Evolutionary conservation across 306 rosid genomes (phyloP).

Genomic region (Acmispon strigosus): DNA sequence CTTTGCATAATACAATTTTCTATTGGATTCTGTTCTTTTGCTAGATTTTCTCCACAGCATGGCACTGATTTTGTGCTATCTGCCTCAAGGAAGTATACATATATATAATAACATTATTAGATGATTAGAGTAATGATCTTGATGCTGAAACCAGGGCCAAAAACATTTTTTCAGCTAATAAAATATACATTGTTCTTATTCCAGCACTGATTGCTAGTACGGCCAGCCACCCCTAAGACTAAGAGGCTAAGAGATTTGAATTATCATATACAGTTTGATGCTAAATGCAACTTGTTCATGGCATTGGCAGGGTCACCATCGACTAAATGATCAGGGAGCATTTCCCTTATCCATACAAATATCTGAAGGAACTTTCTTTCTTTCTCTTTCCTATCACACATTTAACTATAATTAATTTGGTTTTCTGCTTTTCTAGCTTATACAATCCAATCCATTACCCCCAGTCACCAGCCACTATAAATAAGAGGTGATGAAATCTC

Average conservation of each 20-base stretch:
- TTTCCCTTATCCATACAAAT: slow-evolving; percentile 86
- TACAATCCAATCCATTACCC: slow-evolving; percentile 36
- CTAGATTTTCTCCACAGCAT: slow-evolving; percentile 9
- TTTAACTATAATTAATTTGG: slow-evolving; percentile 23
- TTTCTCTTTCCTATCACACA: slow-evolving; percentile 43
- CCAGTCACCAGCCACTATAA: slow-evolving; percentile 57
- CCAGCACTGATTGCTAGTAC: slow-evolving; percentile 22
- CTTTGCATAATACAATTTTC: slow-evolving; percentile 15
- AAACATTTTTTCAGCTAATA: slow-evolving; percentile 19
- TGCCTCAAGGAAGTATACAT: slow-evolving; percentile 19
- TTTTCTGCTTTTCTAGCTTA: slow-evolving; percentile 21
- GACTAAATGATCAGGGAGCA: slow-evolving; percentile 52
- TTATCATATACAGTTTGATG: slow-evolving; percentile 36
- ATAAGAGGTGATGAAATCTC: slow-evolving; percentile 44
- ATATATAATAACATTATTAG: background rate
- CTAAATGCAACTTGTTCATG: slow-evolving; percentile 55
- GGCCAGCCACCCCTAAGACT: slow-evolving; percentile 19
- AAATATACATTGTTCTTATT: slow-evolving; percentile 39
- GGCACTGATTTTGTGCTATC: slow-evolving; percentile 13
- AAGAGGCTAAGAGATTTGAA: slow-evolving; percentile 26
- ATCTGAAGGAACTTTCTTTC: slow-evolving; percentile 51
- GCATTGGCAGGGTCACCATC: slow-evolving; percentile 46
- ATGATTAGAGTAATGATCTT: slow-evolving; percentile 13
- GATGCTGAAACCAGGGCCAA: slow-evolving; percentile 43
- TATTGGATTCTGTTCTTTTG: slow-evolving; percentile 19